phyloP scores from a whole-genome alignment of 495 filamentous ascomycete genomes.

The Annulohypoxylon stygium region DNA sequence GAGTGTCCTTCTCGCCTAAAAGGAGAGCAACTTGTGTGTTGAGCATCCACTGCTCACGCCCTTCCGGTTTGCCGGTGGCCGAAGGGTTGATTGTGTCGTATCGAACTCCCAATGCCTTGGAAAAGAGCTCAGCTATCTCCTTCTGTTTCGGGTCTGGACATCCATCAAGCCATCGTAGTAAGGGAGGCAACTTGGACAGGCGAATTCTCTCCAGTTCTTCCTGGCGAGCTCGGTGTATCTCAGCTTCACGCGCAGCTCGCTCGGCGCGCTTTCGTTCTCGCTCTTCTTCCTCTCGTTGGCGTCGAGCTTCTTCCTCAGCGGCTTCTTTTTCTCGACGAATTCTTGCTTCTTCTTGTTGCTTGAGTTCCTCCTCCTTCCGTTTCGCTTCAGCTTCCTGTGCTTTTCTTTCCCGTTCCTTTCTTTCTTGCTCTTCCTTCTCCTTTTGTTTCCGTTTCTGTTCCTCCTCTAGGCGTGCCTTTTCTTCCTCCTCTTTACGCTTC shows the following conservation, averaged over 20 bases:
- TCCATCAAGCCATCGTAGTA: slow-evolving; percentile 66
- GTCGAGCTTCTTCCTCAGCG: slow-evolving; percentile 61
- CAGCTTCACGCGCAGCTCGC: slow-evolving; percentile 69
- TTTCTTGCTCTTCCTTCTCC: slow-evolving; percentile 48
- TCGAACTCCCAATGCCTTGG: slow-evolving; percentile 63
- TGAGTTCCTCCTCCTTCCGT: slow-evolving; percentile 51
- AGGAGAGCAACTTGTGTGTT: slow-evolving; percentile 82
- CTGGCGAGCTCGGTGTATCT: slow-evolving; percentile 58
- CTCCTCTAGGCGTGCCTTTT: slow-evolving; percentile 46
- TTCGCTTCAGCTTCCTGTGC: slow-evolving; percentile 52
- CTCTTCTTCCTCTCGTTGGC: slow-evolving; percentile 59
- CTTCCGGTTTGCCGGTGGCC: slow-evolving; percentile 59
- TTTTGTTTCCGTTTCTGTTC: slow-evolving; percentile 37
- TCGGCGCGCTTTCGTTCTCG: slow-evolving; percentile 62
- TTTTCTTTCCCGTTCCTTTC: slow-evolving; percentile 46
- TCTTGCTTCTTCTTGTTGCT: slow-evolving; percentile 55
- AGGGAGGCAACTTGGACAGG: slow-evolving; percentile 63
- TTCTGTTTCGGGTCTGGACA: slow-evolving; percentile 62
- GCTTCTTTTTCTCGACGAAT: slow-evolving; percentile 60
- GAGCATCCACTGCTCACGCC: slow-evolving; percentile 78
- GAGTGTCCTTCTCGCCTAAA: slow-evolving; percentile 80
- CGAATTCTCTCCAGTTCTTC: slow-evolving; percentile 63
- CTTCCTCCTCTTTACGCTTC: slow-evolving; percentile 53
- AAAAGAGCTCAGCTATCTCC: slow-evolving; percentile 64
- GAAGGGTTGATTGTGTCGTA: slow-evolving; percentile 67